Evolutionary conservation across 345 rosid genomes (phyloP), one percentile per base, ranked within the genome.

Genomic region (Camelina hispida): DNA sequence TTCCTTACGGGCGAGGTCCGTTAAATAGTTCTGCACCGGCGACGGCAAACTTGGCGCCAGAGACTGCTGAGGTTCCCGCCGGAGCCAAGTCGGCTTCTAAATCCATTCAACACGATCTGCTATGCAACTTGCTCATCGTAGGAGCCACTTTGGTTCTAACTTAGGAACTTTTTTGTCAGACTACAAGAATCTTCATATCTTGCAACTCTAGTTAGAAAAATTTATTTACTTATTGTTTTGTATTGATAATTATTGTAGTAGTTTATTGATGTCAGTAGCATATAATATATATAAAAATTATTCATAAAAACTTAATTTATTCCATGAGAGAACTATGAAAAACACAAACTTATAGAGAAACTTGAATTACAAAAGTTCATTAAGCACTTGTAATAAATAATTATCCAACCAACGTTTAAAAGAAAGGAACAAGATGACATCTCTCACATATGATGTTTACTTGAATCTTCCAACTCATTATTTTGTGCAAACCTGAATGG

Each of bases 1-100:
- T 89, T 72, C 91, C 91, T 2, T 86, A 87, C 1, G 83, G 72
- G 37, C 80, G 87, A 12, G 74, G 79, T 38, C 89, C 90, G 0
- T 74, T 83, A 2, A 72, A 6, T 30, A 65, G 35, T 37, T 35
- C 80, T 0, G 34, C 77, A 20, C 80, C 85, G 2, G 59, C 53
- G 1, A 70, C 61, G 2, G 70, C 53, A 18, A 76, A 53, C 52
- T 57, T 57, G 15, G 71, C 85, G 3, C 88, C 85, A 37, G 87
- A 66, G 46, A 68, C 51, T 15, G 84, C 83, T 4, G 55, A 22
- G 56, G 56, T 61, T 64, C 82, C 82, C 14, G 61, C 73, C n/a
- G 80, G 60, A 35, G 84, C 80, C 10, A 74, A 74, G 62, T 82
- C 91, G 37, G 83, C 81, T 78, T 79, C 88, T 2, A 62, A 44